Evolutionary conservation across 1,284 basidiomycete genomes (phyloP), one percentile per base, ranked within the genome.

Genomic region (Apiotrichum montevideense): DNA sequence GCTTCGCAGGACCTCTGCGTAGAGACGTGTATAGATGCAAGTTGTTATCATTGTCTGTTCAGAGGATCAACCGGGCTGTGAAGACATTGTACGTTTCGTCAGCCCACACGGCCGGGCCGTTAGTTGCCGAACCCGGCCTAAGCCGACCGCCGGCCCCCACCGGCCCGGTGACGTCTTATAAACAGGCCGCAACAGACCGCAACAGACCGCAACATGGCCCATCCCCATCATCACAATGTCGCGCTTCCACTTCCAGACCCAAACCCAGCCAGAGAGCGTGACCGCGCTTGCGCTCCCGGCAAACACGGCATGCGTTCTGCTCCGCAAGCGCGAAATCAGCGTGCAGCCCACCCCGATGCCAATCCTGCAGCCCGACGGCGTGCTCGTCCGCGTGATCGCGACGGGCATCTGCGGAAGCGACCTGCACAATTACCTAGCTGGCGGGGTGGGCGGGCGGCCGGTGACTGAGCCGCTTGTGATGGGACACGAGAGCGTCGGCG

Each of bases 401-500:
- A 70, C 71, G 56, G 73, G 73, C 43, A 70, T 75, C 60, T 75
- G 73, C 60, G 73, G 73, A 6, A 66, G 63, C 0, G 73, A 75
- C 57, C 52, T 75, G 62, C 73, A 75, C 61, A 70, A 70, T 48
- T 75, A 71, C 56, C 53, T 67, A 3, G 64, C 68, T 0, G 72
- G 72, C 10, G 73, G 73, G 6, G 73, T 75, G 10, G 73, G 72
- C 29, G 73, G 73, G 3, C 56, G 72, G 21, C 72, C 73, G 3
- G 67, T 75, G 34, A 66, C 58, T 5, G 61, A 74, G 46, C 75
- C 77, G n/a, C 69, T 77, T 45, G 70, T 75, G 3, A 71, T 77
- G 65, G 76, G 76, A 3, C 76, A 78, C 56, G 76, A 78, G 65
- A 66, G 61, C 15, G 67, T 71, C 1, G 74, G 75, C 46, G 70